A percentile compares a stretch with the other conserved stretches of the same genome.
Conservation (phyloP, 148 eudicot species). For the Vaccinium macrocarpon region DNA sequence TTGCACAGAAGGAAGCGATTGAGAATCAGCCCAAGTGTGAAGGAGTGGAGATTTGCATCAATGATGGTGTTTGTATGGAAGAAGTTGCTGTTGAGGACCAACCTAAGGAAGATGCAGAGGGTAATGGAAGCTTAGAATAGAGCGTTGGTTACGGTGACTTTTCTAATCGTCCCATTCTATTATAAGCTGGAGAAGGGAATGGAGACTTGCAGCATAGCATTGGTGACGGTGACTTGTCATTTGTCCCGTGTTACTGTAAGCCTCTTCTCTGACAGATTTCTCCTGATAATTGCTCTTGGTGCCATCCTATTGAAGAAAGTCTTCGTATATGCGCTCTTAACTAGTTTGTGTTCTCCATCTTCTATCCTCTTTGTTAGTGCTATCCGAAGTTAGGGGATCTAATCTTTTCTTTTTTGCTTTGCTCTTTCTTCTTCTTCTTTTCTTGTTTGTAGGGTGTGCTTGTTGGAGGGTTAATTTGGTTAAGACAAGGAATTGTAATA, state of each 20-base stretch:
- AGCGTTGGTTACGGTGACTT: constrained; percentile 3
- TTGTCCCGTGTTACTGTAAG: background rate
- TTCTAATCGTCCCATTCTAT: background rate
- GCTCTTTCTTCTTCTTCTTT: background rate
- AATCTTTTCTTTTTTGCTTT: background rate
- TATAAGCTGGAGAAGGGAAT: background rate
- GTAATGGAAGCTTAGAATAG: constrained; percentile 14
- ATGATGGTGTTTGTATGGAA: background rate
- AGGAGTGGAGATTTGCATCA: background rate
- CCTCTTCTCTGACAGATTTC: background rate
- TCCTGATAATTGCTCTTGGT: background rate
- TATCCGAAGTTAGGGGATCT: background rate
- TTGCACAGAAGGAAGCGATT: background rate
- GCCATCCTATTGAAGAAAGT: background rate
- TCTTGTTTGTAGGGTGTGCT: background rate
- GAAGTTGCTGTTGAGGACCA: background rate
- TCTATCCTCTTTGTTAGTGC: background rate
- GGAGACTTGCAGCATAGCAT: constrained; percentile 16
- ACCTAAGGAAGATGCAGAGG: background rate
- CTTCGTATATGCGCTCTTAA: background rate
- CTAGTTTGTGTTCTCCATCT: background rate
- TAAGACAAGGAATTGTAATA: background rate
- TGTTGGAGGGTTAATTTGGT: background rate
- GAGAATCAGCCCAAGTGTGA: background rate
- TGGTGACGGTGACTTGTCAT: background rate